Conservation (phyloP, 495 filamentous ascomycete species). For the Podospora conica region DNA sequence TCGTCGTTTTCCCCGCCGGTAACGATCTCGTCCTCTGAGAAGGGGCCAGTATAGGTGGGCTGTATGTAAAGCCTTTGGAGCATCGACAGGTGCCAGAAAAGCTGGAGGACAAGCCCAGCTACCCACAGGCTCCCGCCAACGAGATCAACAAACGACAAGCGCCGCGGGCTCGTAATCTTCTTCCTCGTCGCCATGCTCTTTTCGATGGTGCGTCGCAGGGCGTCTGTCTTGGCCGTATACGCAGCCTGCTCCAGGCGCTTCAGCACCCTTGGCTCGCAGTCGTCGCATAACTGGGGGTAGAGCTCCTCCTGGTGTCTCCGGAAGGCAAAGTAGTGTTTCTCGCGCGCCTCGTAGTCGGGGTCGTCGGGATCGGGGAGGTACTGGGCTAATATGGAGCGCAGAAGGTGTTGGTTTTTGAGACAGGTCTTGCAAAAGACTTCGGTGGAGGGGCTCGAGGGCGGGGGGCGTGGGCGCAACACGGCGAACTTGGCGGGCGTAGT, state of each 20-base stretch:
- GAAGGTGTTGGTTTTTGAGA: slow-evolving; percentile 73
- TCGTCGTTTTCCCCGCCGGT: background rate
- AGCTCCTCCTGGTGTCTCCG: slow-evolving; percentile 60
- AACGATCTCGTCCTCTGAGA: background rate
- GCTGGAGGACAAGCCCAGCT: slow-evolving; percentile 47
- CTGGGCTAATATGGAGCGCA: slow-evolving; percentile 57
- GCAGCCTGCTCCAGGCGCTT: slow-evolving; percentile 57
- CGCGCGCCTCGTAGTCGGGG: slow-evolving; percentile 47
- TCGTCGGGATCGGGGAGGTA: slow-evolving; percentile 67
- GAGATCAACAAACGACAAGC: slow-evolving; percentile 48
- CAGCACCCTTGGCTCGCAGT: slow-evolving; percentile 63
- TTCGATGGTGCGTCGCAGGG: slow-evolving; percentile 66
- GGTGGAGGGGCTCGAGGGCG: slow-evolving; percentile 27
- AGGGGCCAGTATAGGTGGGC: slow-evolving; percentile 11
- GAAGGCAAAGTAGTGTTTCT: slow-evolving; percentile 52
- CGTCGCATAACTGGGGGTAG: slow-evolving; percentile 78
- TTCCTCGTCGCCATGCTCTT: slow-evolving; percentile 44
- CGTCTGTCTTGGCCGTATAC: slow-evolving; percentile 75
- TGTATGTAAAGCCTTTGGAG: slow-evolving; percentile 26
- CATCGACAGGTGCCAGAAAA: slow-evolving; percentile 45
- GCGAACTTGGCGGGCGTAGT: slow-evolving; percentile 33
- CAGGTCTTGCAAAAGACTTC: slow-evolving; percentile 69
- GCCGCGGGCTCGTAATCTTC: slow-evolving; percentile 31
- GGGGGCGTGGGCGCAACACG: slow-evolving; percentile 30
- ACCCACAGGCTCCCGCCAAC: slow-evolving; percentile 45